phyloP scores from a whole-genome alignment of 441 rosid genomes.

The Raphanus hybrid region DNA sequence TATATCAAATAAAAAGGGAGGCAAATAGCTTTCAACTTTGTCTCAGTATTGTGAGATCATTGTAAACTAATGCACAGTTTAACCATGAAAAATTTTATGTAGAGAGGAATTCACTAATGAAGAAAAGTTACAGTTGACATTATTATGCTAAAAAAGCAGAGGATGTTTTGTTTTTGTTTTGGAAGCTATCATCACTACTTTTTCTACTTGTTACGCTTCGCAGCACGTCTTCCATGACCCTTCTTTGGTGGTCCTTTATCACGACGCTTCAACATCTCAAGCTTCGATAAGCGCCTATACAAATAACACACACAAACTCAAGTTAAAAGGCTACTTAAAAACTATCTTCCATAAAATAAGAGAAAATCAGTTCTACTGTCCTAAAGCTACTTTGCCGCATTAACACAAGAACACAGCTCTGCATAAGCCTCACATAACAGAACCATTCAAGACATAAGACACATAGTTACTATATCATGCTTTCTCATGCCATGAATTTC shows the following conservation, averaged over 20 bases:
- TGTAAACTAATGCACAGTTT: too few relatives aligned
- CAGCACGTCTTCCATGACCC: slow-evolving; percentile 79
- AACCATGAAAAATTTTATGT: too few relatives aligned
- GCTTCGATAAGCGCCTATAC: slow-evolving; percentile 66
- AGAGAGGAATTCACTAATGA: too few relatives aligned
- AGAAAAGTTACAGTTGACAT: too few relatives aligned
- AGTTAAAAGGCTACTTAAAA: neutral
- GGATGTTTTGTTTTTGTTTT: too few relatives aligned
- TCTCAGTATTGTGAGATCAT: too few relatives aligned
- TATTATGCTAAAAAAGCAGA: too few relatives aligned
- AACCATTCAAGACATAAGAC: slow-evolving; percentile 10
- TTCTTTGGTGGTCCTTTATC: slow-evolving; percentile 85
- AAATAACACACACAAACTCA: slow-evolving; percentile 13
- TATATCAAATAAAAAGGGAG: too few relatives aligned
- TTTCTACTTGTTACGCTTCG: slow-evolving; percentile 66
- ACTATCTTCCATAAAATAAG: slow-evolving; percentile 2
- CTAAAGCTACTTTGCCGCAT: slow-evolving; percentile 10
- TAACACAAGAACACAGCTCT: slow-evolving; percentile 16
- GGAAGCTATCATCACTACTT: neutral
- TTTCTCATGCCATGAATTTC: slow-evolving; percentile 4
- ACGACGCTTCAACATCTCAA: slow-evolving; percentile 79
- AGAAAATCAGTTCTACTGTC: neutral
- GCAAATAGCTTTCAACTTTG: too few relatives aligned
- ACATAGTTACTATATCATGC: neutral
- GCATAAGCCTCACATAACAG: too few relatives aligned